phyloP scores from a whole-genome alignment of 148 eudicot genomes.

The Vaccinium macrocarpon region DNA sequence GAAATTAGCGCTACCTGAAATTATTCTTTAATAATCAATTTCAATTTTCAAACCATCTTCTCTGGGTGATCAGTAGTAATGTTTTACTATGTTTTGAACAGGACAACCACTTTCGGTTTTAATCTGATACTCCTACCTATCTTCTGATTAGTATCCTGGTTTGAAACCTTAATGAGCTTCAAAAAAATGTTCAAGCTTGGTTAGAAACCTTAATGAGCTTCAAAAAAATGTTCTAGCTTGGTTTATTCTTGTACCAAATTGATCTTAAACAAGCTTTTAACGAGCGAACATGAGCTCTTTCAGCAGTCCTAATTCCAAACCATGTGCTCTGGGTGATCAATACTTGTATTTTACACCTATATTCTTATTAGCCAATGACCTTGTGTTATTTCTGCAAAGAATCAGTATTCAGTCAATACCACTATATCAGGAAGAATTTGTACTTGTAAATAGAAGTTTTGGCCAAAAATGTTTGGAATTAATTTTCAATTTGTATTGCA shows the following conservation, averaged over 20 bases:
- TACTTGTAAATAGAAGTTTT: too few relatives aligned
- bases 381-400: too few relatives aligned
- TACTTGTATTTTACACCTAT: too few relatives aligned
- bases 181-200: neutral
- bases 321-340: neutral
- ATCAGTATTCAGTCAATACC: too few relatives aligned
- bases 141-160: neutral
- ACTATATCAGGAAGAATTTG: too few relatives aligned
- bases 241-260: neutral
- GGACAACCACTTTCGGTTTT: neutral
- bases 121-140: neutral
- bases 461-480: too few relatives aligned
- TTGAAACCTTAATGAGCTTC: neutral
- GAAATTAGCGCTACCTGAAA: neutral
- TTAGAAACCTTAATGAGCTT: neutral
- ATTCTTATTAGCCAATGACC: too few relatives aligned
- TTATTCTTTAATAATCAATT: neutral
- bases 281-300: neutral
- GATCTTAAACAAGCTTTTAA: neutral
- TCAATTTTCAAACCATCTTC: neutral
- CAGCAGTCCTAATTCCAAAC: neutral
- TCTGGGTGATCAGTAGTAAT: neutral
- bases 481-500: too few relatives aligned
- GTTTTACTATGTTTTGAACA: neutral
- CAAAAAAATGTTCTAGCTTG: neutral